Conservation (phyloP, 2,329 filamentous ascomycete species). For the Penicillium crustosum region DNA sequence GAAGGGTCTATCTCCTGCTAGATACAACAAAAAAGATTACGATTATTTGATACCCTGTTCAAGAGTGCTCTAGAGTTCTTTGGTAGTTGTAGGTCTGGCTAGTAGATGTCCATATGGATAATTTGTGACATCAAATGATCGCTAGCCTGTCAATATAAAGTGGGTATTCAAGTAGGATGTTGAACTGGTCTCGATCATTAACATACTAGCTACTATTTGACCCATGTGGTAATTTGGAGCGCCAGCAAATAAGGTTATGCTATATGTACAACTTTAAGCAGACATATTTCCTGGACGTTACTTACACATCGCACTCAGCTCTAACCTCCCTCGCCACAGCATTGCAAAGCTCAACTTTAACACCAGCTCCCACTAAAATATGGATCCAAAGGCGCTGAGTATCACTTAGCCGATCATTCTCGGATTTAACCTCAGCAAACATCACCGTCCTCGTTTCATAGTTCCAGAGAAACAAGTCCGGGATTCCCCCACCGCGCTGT, state of each 20-base stretch:
- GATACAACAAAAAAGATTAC: constrained; percentile 16
- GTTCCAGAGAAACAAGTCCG: constrained; percentile 89
- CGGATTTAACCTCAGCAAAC: constrained; percentile 78
- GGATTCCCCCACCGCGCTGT: constrained; percentile 80
- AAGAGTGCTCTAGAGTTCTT: constrained; percentile 4
- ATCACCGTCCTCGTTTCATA: constrained; percentile 61
- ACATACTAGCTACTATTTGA: background rate
- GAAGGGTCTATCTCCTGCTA: constrained; percentile 10
- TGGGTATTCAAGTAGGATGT: too few relatives aligned
- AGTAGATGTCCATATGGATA: background rate
- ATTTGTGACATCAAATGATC: background rate
- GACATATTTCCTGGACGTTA: background rate
- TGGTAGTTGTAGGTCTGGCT: background rate
- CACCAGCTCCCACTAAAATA: constrained; percentile 79
- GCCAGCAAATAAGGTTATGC: background rate
- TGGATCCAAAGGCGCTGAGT: constrained; percentile 97
- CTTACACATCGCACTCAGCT: constrained; percentile 4
- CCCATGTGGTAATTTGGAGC: background rate
- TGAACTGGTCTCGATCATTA: background rate
- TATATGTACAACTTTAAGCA: background rate
- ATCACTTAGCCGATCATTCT: constrained; percentile 91
- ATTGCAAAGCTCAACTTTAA: constrained; percentile 78
- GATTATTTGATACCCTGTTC: constrained; percentile 16
- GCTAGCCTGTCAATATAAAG: background rate
- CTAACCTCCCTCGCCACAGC: constrained; percentile 60